phyloP scores from a whole-genome alignment of 2,329 filamentous ascomycete species.

The Aschersonia sp. region DNA sequence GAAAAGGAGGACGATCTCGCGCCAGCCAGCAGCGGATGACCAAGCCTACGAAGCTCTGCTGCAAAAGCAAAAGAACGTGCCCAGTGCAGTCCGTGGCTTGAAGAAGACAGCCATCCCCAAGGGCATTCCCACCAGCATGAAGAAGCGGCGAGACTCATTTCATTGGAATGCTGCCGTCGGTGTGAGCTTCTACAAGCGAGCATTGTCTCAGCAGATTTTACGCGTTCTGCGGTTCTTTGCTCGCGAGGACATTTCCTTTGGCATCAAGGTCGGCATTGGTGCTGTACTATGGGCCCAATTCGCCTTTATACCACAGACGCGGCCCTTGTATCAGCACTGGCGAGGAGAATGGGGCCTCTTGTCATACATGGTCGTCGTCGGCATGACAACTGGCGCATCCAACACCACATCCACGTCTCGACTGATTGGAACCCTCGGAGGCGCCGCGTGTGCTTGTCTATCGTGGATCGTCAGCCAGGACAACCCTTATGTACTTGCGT shows the following conservation, averaged over 20 bases:
- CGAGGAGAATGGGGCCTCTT: slow-evolving; percentile 92
- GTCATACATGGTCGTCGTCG: slow-evolving; percentile 96
- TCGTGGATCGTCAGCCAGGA: slow-evolving; percentile 67
- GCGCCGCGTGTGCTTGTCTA: slow-evolving; percentile 58
- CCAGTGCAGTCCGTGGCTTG: slow-evolving; percentile 24
- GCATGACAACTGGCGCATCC: slow-evolving; percentile 91
- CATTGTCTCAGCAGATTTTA: slow-evolving; percentile 30
- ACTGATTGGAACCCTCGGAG: slow-evolving; percentile 74
- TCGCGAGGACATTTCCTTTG: slow-evolving; percentile 54
- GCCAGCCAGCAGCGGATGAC: slow-evolving; percentile 15
- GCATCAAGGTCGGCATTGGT: slow-evolving; percentile 84
- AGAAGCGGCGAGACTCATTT: slow-evolving; percentile 35
- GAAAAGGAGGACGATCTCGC: slow-evolving; percentile 19
- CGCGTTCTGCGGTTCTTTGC: slow-evolving; percentile 30
- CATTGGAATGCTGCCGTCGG: slow-evolving; percentile 41
- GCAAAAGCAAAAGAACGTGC: slow-evolving; percentile 20
- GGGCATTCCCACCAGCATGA: slow-evolving; percentile 40
- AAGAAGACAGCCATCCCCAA: slow-evolving; percentile 39
- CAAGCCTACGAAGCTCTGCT: slow-evolving; percentile 28
- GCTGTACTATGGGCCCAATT: slow-evolving; percentile 81
- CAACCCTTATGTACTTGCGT: slow-evolving; percentile 60
- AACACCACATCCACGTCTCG: slow-evolving; percentile 85
- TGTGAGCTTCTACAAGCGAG: slow-evolving; percentile 27
- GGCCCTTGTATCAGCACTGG: slow-evolving; percentile 75
- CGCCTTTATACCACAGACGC: slow-evolving; percentile 66